Conservation (phyloP, 116 monocot species). For the Trichopus zeylanicus region DNA sequence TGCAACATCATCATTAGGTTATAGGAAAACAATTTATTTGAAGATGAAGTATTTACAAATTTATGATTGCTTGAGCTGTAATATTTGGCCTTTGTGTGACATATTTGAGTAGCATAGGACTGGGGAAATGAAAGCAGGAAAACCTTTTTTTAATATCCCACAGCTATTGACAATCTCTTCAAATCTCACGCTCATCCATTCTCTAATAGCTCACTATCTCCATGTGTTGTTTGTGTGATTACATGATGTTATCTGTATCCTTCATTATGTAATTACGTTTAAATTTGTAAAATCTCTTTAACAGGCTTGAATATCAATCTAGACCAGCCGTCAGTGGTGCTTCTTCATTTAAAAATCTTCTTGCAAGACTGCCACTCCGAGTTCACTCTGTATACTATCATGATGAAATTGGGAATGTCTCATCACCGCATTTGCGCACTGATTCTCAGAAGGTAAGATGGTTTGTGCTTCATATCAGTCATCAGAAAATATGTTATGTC, state of each 20-base stretch:
- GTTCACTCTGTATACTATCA: conserved; percentile 86
- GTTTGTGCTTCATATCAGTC: not conserved
- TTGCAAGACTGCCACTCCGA: conserved; percentile 72
- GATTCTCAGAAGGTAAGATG: conserved; percentile 50
- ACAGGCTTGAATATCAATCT: conserved; percentile 90
- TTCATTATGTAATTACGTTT: not conserved
- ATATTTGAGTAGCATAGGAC: not conserved
- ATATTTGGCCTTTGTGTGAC: not conserved
- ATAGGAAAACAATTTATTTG: too few species aligned
- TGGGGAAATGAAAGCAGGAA: not conserved
- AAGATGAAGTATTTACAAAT: too few species aligned
- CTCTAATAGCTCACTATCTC: not conserved
- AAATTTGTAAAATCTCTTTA: conserved; percentile 8
- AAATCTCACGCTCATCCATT: too few species aligned
- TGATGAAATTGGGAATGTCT: conserved; percentile 83
- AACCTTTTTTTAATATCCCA: not conserved
- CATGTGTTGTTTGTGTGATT: not conserved
- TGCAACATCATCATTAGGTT: too few species aligned
- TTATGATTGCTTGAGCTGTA: not conserved
- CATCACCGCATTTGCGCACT: conserved; percentile 63
- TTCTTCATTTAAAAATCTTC: conserved; percentile 73
- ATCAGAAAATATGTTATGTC: too few species aligned
- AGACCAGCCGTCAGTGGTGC: conserved; percentile 45
- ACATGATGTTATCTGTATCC: not conserved
- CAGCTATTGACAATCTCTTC: not conserved